Conservation (phyloP, 441 rosid genomes). For the Eruca vesicaria region DNA sequence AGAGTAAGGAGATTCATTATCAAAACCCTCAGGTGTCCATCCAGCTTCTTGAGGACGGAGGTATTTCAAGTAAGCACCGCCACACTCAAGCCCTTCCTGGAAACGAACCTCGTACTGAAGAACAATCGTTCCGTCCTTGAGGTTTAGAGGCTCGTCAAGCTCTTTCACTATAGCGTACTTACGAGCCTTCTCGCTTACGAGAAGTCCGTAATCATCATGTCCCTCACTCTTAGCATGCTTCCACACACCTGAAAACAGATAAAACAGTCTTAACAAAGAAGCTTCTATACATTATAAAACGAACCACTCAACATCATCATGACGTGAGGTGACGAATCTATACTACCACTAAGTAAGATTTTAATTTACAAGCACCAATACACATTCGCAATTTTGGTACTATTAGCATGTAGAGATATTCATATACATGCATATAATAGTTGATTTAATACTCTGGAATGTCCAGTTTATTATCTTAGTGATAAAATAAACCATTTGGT, state of each 20-base stretch:
- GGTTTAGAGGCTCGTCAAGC: constrained; percentile 61
- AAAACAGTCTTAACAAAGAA: not conserved
- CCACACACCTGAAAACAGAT: constrained; percentile 71
- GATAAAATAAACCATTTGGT: too few relatives aligned
- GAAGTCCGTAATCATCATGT: constrained; percentile 96
- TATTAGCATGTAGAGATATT: too few relatives aligned
- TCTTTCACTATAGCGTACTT: constrained; percentile 89
- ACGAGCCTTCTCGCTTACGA: constrained; percentile 80
- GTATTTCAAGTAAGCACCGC: constrained; percentile 93
- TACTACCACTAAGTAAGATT: too few relatives aligned
- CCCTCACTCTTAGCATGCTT: constrained; percentile 89
- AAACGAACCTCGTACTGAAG: constrained; percentile 91
- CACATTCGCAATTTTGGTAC: too few relatives aligned
- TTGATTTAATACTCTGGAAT: too few relatives aligned
- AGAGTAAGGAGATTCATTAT: constrained; percentile 79
- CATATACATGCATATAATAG: too few relatives aligned
- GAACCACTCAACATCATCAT: not conserved
- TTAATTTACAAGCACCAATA: too few relatives aligned
- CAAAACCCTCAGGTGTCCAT: constrained; percentile 72
- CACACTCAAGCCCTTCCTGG: constrained; percentile 96
- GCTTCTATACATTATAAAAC: not conserved
- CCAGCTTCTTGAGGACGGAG: constrained; percentile 89
- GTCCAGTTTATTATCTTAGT: too few relatives aligned
- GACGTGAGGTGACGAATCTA: not conserved
- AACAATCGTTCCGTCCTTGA: constrained; percentile 77